Base-by-base conservation (phyloP, 164 flowering plant species). In the Euptelea pleiosperma region DNA sequence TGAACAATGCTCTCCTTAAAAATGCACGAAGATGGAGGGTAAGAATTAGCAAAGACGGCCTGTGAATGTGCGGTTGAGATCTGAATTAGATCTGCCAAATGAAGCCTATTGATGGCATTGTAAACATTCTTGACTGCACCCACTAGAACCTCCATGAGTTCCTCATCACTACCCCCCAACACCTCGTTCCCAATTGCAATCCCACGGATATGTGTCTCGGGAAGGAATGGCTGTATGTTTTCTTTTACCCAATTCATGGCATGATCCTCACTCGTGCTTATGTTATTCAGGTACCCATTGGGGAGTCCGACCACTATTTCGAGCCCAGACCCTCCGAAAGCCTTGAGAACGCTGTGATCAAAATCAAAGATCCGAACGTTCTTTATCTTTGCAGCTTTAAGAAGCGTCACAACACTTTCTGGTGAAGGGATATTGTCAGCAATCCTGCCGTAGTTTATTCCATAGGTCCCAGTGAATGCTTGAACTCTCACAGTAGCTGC, bases 141-240 rank as follows among this genome's bases (percentile, higher is more conserved):
- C 62, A 80, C 18, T 49, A 82, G 75, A 45, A 40, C 73, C 31
- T 60, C 78, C 64, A 57, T 75, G 19, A 75, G 70, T 33, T 73
- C 83, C n/a, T 18, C 61, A 63, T 78, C 74, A 50, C 8, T 36
- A 0, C 77, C 71, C 4, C 85, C 85, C 52, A 82, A 65, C 25
- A 82, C 76, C 63, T 82, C 87, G 70, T 82, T 82, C 48, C 87
- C 87, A 15, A 82, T 64, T 10, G 87, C 85, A 47, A 82, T 80
- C 26, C 87, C 87, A 49, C 68, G 56, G 31, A 82, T 80, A 11
- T 43, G 69, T 3, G 87, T 80, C 25, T 46, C 51, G 2, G 82
- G 80, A 44, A 79, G 75, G 60, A 74, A 82, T 6, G 79, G 40
- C 64, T 73, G 75, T 42, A 82, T 82, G 57, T 82, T 82, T 52